Percentiles rank a stretch among this genome's conserved stretches.
Conservation (phyloP, 306 rosid species). For the Dalbergia cochinchinensis region DNA sequence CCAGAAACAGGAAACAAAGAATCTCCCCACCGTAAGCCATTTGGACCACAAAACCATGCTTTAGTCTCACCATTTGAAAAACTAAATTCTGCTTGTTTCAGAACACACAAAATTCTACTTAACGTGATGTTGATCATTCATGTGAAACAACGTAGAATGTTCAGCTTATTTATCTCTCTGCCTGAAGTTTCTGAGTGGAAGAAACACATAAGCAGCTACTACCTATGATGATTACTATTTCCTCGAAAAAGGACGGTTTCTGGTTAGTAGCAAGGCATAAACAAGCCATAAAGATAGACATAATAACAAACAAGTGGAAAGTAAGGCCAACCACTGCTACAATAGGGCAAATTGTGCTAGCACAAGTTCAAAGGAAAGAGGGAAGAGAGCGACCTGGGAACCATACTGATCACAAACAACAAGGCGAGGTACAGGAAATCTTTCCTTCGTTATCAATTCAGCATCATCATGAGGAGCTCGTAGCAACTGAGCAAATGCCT, state of each 20-base stretch:
- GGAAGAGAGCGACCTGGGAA: slow-evolving; percentile 75
- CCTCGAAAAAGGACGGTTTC: background rate
- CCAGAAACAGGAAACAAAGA: no score
- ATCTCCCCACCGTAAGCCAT: no score
- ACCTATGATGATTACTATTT: no score
- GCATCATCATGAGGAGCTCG: slow-evolving; percentile 86
- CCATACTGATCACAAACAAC: slow-evolving; percentile 98
- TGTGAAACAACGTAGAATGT: no score
- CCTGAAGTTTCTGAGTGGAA: no score
- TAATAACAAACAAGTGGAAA: background rate
- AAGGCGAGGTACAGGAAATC: slow-evolving; percentile 96
- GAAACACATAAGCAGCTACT: no score
- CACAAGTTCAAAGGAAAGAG: slow-evolving; percentile 8
- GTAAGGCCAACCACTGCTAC: slow-evolving; percentile 9
- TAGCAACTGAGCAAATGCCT: slow-evolving; percentile 94
- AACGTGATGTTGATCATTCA: background rate
- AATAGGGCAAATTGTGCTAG: background rate
- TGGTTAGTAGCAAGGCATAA: background rate
- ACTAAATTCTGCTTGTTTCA: no score
- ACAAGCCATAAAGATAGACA: background rate
- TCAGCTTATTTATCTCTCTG: no score
- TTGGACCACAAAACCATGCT: no score
- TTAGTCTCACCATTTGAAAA: no score
- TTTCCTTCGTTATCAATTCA: slow-evolving; percentile 78
- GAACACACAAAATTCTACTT: no score